phyloP scores from a whole-genome alignment of 2,329 filamentous ascomycete genomes.

The Rhexocercosporidium sp. region DNA sequence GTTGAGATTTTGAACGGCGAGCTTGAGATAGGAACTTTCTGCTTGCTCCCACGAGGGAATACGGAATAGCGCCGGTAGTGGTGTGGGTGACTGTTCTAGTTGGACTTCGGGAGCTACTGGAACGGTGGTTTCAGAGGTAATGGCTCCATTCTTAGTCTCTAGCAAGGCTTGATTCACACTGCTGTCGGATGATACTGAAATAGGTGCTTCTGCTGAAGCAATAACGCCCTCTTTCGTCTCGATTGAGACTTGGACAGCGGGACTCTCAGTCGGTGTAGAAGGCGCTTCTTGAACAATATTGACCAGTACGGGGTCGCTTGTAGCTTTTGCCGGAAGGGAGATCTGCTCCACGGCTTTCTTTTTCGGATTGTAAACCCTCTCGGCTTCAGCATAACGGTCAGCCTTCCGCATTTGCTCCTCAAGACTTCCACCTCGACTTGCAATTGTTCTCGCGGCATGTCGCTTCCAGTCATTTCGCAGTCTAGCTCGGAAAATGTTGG shows the following conservation, averaged over 20 bases:
- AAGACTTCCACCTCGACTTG: slow-evolving; percentile 76
- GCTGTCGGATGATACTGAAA: slow-evolving; percentile 18
- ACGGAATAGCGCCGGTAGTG: slow-evolving; percentile 69
- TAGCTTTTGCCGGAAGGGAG: slow-evolving; percentile 52
- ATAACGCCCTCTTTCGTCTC: slow-evolving; percentile 23
- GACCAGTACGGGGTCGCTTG: slow-evolving; percentile 55
- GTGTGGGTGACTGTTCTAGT: slow-evolving; percentile 33
- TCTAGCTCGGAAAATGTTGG: slow-evolving; percentile 72
- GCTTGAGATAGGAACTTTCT: slow-evolving; percentile 76
- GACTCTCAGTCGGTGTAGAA: slow-evolving; percentile 23
- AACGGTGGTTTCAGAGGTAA: background rate
- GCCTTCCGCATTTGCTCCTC: slow-evolving; percentile 75
- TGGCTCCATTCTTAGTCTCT: slow-evolving; percentile 22
- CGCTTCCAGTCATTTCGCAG: slow-evolving; percentile 83
- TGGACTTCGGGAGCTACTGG: slow-evolving; percentile 20
- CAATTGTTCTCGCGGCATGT: slow-evolving; percentile 79
- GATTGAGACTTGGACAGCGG: slow-evolving; percentile 26
- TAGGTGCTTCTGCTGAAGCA: slow-evolving; percentile 35
- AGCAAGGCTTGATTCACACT: slow-evolving; percentile 23
- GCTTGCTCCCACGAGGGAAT: slow-evolving; percentile 76
- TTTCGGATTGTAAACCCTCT: slow-evolving; percentile 67
- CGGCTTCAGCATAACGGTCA: slow-evolving; percentile 75
- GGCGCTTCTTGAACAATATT: slow-evolving; percentile 48
- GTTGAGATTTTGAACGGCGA: slow-evolving; percentile 82
- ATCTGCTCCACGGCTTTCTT: slow-evolving; percentile 53